A percentile compares a stretch with the other conserved stretches of the same genome.
These are phyloP conservation scores for Zygnema circumcarinatum DNA, from an alignment of 139 green algal species.

Conservation along the genomic window DNA sequence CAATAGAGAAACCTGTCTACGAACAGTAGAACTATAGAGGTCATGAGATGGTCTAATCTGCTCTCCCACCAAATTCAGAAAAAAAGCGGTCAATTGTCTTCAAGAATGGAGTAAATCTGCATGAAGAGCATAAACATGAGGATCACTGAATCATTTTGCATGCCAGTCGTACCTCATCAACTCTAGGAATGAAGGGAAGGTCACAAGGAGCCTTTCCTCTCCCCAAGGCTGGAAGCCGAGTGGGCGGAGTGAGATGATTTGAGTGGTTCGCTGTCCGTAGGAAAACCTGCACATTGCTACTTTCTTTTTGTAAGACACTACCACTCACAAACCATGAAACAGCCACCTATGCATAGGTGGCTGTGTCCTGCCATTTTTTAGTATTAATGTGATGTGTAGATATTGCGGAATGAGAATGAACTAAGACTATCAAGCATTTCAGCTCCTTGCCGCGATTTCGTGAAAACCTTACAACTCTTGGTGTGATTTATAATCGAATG, in stretches of 20 bases:
- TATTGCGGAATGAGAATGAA: not conserved
- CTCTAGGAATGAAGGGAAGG: not conserved
- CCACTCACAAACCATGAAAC: not conserved
- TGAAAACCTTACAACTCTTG: not conserved
- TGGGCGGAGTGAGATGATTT: not conserved
- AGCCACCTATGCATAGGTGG: not conserved
- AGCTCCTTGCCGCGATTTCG: not conserved
- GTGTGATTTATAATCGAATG: not conserved
- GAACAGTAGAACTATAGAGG: not conserved
- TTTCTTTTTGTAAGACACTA: not conserved
- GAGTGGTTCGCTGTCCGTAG: not conserved
- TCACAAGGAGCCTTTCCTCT: not conserved
- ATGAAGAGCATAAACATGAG: not conserved
- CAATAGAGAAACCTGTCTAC: no score
- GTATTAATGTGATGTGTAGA: not conserved
- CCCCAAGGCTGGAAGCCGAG: not conserved
- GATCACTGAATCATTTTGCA: no score
- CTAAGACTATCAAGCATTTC: not conserved
- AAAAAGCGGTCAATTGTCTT: not conserved
- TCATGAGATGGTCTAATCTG: not conserved
- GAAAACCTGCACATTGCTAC: not conserved
- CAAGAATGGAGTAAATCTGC: not conserved
- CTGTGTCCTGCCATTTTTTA: not conserved
- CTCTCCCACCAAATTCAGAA: not conserved
- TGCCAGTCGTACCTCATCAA: no score